These are phyloP conservation scores for Tetracladium marchalianum DNA, from an alignment of 495 filamentous ascomycete species.

Conservation along the genomic window DNA sequence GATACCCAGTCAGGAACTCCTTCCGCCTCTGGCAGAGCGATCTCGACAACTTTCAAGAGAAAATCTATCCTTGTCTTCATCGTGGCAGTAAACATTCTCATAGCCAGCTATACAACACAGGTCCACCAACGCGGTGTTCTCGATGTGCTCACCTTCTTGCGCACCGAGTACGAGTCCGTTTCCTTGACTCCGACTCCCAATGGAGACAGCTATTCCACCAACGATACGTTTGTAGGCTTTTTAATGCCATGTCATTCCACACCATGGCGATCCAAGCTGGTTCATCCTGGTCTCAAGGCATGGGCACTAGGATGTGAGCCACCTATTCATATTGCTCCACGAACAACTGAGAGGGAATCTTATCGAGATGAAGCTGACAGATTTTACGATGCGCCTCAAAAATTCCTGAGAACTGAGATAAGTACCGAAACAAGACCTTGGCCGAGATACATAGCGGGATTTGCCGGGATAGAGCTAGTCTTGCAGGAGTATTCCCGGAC, in stretches of 20 bases:
- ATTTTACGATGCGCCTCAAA: slow-evolving; percentile 62
- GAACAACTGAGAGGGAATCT: slow-evolving; percentile 36
- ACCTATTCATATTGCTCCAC: slow-evolving; percentile 52
- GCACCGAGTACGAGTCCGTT: slow-evolving; percentile 50
- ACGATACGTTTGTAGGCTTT: slow-evolving; percentile 65
- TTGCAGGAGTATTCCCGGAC: slow-evolving; percentile 35
- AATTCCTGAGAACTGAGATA: slow-evolving; percentile 44
- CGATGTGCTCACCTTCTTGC: slow-evolving; percentile 62
- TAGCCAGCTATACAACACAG: slow-evolving; percentile 64
- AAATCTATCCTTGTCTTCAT: slow-evolving; percentile 47
- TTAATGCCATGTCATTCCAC: slow-evolving; percentile 97
- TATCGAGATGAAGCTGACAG: slow-evolving; percentile 87
- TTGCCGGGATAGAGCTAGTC: slow-evolving; percentile 37
- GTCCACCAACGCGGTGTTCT: slow-evolving; percentile 74
- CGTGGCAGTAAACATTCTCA: slow-evolving; percentile 53
- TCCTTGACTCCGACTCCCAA: slow-evolving; percentile 5
- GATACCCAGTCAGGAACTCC: slow-evolving; percentile 11
- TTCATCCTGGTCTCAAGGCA: slow-evolving; percentile 62
- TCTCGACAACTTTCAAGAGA: slow-evolving; percentile 27
- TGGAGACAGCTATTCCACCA: slow-evolving; percentile 3
- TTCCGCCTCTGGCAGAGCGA: slow-evolving; percentile 10
- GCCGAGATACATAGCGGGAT: slow-evolving; percentile 48
- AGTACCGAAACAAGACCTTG: slow-evolving; percentile 20
- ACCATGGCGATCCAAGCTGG: slow-evolving; percentile 86
- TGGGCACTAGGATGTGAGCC: slow-evolving; percentile 92